Evolutionary conservation across 2,329 filamentous ascomycete species (phyloP).

Genomic region (Pseudogymnoascus pannorum): DNA sequence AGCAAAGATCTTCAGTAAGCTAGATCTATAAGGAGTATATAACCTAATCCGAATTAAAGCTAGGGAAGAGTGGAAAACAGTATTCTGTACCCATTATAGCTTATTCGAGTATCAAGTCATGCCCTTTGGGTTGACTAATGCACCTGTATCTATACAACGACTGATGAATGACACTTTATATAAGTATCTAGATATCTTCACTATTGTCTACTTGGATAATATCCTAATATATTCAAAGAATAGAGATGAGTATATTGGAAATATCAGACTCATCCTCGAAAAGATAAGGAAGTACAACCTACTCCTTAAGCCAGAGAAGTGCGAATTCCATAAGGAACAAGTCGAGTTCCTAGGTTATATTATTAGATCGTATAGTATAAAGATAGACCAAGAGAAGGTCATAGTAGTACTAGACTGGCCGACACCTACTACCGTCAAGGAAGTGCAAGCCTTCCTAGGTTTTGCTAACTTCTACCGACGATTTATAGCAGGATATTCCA

Average conservation of each 20-base stretch:
- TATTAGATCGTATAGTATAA: slow-evolving; percentile 13
- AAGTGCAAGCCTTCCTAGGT: slow-evolving; percentile 25
- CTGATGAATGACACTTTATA: no score
- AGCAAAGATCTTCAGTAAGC: no score
- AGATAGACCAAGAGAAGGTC: slow-evolving; percentile 18
- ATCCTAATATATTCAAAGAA: slow-evolving; percentile 26
- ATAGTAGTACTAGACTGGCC: slow-evolving; percentile 18
- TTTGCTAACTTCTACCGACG: slow-evolving; percentile 30
- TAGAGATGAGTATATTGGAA: slow-evolving; percentile 13
- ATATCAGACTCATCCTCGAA: slow-evolving; percentile 13
- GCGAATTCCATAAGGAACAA: slow-evolving; percentile 15
- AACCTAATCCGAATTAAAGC: slow-evolving; percentile 29
- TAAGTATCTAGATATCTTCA: background rate
- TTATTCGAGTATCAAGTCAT: no score
- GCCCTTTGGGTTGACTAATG: no score
- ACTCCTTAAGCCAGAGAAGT: slow-evolving; percentile 14
- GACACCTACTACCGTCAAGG: slow-evolving; percentile 13
- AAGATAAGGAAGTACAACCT: background rate
- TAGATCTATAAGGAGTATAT: no score
- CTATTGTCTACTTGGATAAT: slow-evolving; percentile 25
- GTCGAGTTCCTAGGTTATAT: slow-evolving; percentile 18
- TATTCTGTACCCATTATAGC: slow-evolving; percentile 29
- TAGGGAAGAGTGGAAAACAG: slow-evolving; percentile 31
- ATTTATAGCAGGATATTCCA: slow-evolving; percentile 26
- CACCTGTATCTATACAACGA: no score